Evolutionary conservation across 2,329 filamentous ascomycete species (phyloP), one percentile per base, ranked within the genome.

Genomic region (Ciborinia camelliae): DNA sequence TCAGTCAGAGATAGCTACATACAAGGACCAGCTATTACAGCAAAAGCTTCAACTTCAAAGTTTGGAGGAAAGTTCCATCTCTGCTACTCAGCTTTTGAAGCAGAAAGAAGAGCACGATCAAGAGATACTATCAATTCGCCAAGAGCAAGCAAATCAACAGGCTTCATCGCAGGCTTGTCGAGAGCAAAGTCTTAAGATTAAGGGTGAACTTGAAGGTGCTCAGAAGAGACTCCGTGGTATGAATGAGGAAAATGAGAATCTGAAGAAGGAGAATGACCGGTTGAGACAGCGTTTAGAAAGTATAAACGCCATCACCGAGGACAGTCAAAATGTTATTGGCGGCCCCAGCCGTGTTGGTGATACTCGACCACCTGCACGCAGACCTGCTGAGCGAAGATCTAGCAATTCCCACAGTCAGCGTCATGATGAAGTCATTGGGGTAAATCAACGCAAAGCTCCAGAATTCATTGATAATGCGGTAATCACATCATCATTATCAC

Each of bases 11-110:
- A 15, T 64, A 30, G 37, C 35, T 28, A n/a, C 23, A 12, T 61
- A 23, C 47, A 64, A 52, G 26, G 26, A 47, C 26, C 62, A 64
- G n/a, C 15, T 61, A 2, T 41, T 52, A 30, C 54, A 64, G 45
- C 55, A 61, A 10, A 45, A 32, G n/a, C 12, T 37, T 23, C 43
- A 63, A 32, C 41, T 63, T 58, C 52, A 63, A 20, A 57, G 14
- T 18, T 28, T 63, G 7, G 52, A 63, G 15, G 52, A 41, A 50
- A 28, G 26, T 35, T 28, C 32, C 5, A 41, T 58, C 12, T 37
- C 47, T 7, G 26, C 23, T 39, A 6, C 26, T 45, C 23, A 39
- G 14, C 2, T 41, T 39, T 23, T 50, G 37, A 30, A 39, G 37
- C 43, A 43, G 3, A 43, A 18, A 9, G 18, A 50, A 30, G 41